Percentiles rank a stretch among this genome's conserved stretches.
These are phyloP conservation scores for Escallonia herrerae DNA, from an alignment of 129 eudicot genomes.

Conservation along the genomic window DNA sequence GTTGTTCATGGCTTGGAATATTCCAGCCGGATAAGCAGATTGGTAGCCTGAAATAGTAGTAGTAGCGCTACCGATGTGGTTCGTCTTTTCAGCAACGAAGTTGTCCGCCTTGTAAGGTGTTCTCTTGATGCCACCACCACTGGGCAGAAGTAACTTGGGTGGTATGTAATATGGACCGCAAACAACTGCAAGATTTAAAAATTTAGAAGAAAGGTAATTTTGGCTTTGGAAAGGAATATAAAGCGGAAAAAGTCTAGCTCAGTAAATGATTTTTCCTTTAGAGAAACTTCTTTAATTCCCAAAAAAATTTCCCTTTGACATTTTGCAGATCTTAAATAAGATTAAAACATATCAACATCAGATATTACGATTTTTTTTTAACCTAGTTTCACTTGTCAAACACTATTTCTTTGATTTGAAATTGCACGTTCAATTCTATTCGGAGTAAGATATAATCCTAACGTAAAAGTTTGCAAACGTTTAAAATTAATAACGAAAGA, in stretches of 20 bases:
- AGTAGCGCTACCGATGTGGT: not conserved
- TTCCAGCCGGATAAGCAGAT: not conserved
- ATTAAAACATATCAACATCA: no score
- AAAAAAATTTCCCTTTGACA: no score
- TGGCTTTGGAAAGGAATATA: no score
- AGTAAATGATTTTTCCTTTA: no score
- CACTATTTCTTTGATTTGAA: constrained; percentile 7
- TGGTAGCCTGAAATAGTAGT: not conserved
- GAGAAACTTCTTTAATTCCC: no score
- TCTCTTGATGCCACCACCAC: constrained; percentile 16
- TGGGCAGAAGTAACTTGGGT: constrained; percentile 31
- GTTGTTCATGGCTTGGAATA: not conserved
- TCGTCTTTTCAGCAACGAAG: not conserved
- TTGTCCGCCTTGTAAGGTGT: not conserved
- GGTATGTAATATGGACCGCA: constrained; percentile 47
- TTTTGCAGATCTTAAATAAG: no score
- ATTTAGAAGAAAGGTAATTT: not conserved
- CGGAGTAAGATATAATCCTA: not conserved
- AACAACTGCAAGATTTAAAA: constrained; percentile 25
- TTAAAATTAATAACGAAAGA: not conserved
- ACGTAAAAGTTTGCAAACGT: constrained; percentile 4
- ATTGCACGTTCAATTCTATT: constrained; percentile 1
- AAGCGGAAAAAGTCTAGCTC: no score
- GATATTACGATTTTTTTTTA: no score
- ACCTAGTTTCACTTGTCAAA: no score